Conservation (phyloP, 2,329 filamentous ascomycete species). For the Sporothrix sp. region DNA sequence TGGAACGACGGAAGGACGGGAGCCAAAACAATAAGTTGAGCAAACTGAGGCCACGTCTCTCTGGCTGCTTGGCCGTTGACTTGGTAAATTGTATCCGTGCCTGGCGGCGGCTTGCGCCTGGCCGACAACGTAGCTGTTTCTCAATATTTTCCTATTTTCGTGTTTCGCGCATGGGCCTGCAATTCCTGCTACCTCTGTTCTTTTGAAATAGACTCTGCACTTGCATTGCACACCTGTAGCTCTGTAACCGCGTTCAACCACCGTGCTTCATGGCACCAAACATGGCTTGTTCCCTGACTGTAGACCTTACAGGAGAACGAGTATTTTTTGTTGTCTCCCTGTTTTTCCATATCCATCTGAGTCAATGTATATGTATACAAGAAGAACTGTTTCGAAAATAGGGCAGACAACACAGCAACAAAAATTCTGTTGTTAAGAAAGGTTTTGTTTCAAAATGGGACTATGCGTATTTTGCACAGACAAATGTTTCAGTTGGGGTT, state of each 20-base stretch:
- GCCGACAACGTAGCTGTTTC: too few species aligned
- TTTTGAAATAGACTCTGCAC: too few species aligned
- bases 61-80: not conserved
- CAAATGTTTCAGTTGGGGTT: not conserved
- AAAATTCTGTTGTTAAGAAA: too few species aligned
- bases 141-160: not conserved
- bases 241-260: not conserved
- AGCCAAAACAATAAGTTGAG: not conserved
- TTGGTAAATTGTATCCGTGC: conserved; percentile 5
- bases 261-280: conserved; percentile 9
- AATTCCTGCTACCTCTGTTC: too few species aligned
- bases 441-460: too few species aligned
- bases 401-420: not conserved
- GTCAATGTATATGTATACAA: not conserved
- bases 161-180: not conserved
- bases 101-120: too few species aligned
- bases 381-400: not conserved
- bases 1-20: not conserved
- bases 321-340: not conserved
- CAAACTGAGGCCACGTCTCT: not conserved
- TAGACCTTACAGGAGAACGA: too few species aligned
- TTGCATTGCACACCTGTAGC: not conserved
- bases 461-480: too few species aligned
- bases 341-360: not conserved
- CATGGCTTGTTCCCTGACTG: too few species aligned